These are phyloP conservation scores for Phaeoacremonium minimum DNA, from an alignment of 2,329 filamentous ascomycete species.

Conservation along the genomic window DNA sequence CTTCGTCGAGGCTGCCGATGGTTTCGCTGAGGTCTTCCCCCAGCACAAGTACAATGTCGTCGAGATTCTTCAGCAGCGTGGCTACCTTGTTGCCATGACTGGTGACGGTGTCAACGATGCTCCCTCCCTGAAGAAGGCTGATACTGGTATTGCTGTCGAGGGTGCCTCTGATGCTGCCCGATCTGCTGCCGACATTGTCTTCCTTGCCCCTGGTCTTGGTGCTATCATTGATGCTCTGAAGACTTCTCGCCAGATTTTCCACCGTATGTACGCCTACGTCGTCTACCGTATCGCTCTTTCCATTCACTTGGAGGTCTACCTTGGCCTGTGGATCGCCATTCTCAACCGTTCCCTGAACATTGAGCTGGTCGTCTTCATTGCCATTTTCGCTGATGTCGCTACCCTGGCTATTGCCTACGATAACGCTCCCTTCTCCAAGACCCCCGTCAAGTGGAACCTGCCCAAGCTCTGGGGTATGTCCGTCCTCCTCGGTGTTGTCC, in stretches of 20 bases:
- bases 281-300: constrained; percentile 93
- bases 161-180: constrained; percentile 87
- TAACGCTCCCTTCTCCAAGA: constrained; percentile 81
- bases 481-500: constrained; percentile 73
- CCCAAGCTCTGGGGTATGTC: constrained; percentile 94
- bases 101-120: constrained; percentile 95
- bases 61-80: constrained; percentile 89
- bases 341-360: constrained; percentile 81
- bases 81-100: constrained; percentile 93
- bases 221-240: constrained; percentile 91
- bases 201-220: constrained; percentile 85
- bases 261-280: constrained; percentile 95
- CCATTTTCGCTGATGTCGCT: constrained; percentile 90
- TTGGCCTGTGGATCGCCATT: constrained; percentile 88
- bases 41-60: constrained; percentile 96
- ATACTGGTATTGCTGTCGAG: constrained; percentile 93
- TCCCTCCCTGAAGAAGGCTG: constrained; percentile 89
- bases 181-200: constrained; percentile 89
- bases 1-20: constrained; percentile 92
- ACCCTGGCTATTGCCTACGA: constrained; percentile 92
- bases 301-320: constrained; percentile 85
- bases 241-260: constrained; percentile 91
- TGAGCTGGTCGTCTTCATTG: constrained; percentile 86
- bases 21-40: constrained; percentile 91
- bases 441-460: constrained; percentile 91